These are phyloP conservation scores for Cyclotella baltica DNA, from an alignment of 108 stramenopile species.

Conservation along the genomic window DNA sequence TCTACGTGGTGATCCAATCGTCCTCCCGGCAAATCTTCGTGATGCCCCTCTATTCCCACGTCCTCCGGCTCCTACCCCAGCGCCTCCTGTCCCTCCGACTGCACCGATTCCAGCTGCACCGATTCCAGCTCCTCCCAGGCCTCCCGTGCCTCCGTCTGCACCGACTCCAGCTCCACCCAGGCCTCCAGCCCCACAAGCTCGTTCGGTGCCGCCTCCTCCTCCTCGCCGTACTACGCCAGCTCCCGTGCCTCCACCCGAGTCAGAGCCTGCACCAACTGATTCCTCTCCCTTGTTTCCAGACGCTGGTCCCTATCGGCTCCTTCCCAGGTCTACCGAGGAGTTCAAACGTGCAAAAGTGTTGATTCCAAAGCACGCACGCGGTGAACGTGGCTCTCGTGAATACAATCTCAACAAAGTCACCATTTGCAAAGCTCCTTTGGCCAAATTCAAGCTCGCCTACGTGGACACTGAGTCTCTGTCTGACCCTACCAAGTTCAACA, in stretches of 20 bases:
- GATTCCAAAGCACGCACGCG: not conserved
- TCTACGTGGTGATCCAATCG: not conserved
- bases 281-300: not conserved
- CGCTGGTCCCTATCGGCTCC: not conserved
- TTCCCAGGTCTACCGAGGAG: not conserved
- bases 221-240: not conserved
- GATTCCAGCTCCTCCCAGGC: not conserved
- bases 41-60: not conserved
- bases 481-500: not conserved
- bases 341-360: not conserved
- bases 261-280: too few relatives aligned
- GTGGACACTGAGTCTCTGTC: not conserved
- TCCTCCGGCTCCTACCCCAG: not conserved
- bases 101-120: not conserved
- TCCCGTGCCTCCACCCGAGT: too few relatives aligned
- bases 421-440: not conserved
- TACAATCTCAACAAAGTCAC: not conserved
- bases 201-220: not conserved
- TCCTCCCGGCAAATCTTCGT: not conserved
- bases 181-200: not conserved
- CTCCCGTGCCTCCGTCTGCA: not conserved
- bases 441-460: not conserved
- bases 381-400: not conserved
- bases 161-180: not conserved
- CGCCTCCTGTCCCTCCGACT: not conserved